Evolutionary conservation across 2,329 filamentous ascomycete genomes (phyloP), one percentile per base, ranked within the genome.

Genomic region (Arthrinium puccinioides): DNA sequence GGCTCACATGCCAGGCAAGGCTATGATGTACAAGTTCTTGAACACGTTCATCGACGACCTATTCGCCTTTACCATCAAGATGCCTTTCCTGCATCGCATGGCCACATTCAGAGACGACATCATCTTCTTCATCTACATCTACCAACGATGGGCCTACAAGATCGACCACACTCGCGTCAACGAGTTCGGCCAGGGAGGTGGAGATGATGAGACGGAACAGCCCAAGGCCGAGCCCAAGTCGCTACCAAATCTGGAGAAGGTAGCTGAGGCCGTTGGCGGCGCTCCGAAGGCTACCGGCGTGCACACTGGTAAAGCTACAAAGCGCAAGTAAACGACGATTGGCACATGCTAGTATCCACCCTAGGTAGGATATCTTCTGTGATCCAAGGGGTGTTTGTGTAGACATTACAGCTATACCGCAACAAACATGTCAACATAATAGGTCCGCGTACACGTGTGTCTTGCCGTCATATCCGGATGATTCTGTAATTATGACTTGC

Each of bases 21-120:
- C 92, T 32, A 92, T 98, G 87, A 90, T 82, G 60, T 96, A 96
- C 76, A 96, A 97, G 67, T 95, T 95, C 65, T 69, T 97, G 47
- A 96, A 97, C 68, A 97, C 92, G 5, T 98, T 98, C 61, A 97
- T 98, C 59, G 92, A 98, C 62, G 92, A 98, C 57, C 71, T 98
- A 21, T 98, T 98, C 56, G 92, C 92, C 3, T 98, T 97, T 55
- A 98, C 92, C 26, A 96, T 98, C 69, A 97, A 97, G 69, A 98
- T 98, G 92, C 92, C 92, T 1, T 79, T 89, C 44, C 72, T 98
- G 36, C 92, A 98, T 62, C 79, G 92, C 13, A 70, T 98, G 35
- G 88, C 92, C 1, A 97, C 92, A 1, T 74, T 98, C 45, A 76
- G 92, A 43, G 92, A 98, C 59, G 92, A 98, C 55, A 73, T 98